phyloP scores from a whole-genome alignment of 148 eudicot species.

The Cornus florida region DNA sequence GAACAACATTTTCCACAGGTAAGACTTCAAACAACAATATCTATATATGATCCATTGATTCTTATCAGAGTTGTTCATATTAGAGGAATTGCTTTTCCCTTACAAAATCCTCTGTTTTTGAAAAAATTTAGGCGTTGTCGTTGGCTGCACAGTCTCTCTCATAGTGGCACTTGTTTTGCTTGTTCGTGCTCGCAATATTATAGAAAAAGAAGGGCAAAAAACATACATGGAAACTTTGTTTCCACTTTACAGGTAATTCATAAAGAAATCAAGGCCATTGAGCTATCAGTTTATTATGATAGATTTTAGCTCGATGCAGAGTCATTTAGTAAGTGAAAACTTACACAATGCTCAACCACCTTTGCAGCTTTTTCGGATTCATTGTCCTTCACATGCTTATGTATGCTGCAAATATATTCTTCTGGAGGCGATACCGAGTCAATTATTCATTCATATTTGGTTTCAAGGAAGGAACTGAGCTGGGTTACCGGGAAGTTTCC shows the following conservation, averaged over 20 bases:
- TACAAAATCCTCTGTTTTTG: neutral
- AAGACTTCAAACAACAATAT: too few species aligned
- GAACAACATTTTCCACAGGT: too few species aligned
- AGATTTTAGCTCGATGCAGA: too few species aligned
- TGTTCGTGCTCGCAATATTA: conserved; percentile 15
- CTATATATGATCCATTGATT: too few species aligned
- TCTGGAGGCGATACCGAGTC: conserved; percentile 32
- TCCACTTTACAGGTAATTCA: conserved; percentile 32
- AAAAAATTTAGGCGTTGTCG: conserved; percentile 22
- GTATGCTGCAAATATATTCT: conserved; percentile 32
- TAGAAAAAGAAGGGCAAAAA: conserved; percentile 7
- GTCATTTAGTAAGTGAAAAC: too few species aligned
- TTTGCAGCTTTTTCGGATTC: conserved; percentile 31
- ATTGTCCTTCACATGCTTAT: conserved; percentile 30
- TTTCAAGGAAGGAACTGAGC: conserved; percentile 28
- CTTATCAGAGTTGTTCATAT: too few species aligned
- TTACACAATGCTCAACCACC: neutral
- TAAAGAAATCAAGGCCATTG: too few species aligned
- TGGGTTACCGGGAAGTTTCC: conserved; percentile 27
- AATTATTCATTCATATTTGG: conserved; percentile 40
- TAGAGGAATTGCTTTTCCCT: too few species aligned
- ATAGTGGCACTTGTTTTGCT: conserved; percentile 20
- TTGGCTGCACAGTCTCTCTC: conserved; percentile 29
- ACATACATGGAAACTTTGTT: conserved; percentile 33
- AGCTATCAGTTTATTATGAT: too few species aligned